Base-by-base conservation (phyloP, 495 filamentous ascomycete genomes). In the Staphylotrichum tortipilum region DNA sequence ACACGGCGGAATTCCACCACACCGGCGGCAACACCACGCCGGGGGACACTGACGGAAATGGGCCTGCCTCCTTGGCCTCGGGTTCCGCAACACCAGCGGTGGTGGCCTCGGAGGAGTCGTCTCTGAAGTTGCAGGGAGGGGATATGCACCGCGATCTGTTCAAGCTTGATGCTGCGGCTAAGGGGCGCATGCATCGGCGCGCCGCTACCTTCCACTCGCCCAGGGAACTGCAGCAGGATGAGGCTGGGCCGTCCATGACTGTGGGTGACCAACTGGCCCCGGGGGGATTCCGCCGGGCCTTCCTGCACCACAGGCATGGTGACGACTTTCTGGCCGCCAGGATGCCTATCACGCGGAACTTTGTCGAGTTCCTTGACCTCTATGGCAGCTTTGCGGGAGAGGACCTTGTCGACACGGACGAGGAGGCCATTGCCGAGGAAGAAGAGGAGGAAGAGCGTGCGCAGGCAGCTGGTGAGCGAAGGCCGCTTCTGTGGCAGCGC, bases 381-480 rank as follows among this genome's bases (percentile, higher is more conserved):
- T 87, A 86, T 59, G 83, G 82, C 0, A 77, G 73, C 41, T 87
- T 87, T 59, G 83, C 83, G 0, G 83, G 83, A 7, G 83, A 87
- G 56, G 82, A 86, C 49, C 71, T 87, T 11, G 76, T 67, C 3
- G 83, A 86, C 38, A 77, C 78, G 0, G 80, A 82, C 44, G 77
- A 82, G 31, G 81, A 85, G 42, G 73, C 69, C 18, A 62, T 73
- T 14, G 47, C 63, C 5, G 69, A 66, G 0, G 68, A 65, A 9
- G 72, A 71, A 3, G 71, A 72, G 6, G 75, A 59, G 54, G 42
- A 33, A 66, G 65, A 67, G n/a, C n/a, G n/a, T n/a, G n/a, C n/a
- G n/a, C n/a, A n/a, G 21, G 58, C 53, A 7, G 49, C 48, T 11
- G 26, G 41, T 18, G 74, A 77, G 52, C 65, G 53, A 63, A 70